Conservation (phyloP, 768 basidiomycete genomes). For the Suillus placidus region DNA sequence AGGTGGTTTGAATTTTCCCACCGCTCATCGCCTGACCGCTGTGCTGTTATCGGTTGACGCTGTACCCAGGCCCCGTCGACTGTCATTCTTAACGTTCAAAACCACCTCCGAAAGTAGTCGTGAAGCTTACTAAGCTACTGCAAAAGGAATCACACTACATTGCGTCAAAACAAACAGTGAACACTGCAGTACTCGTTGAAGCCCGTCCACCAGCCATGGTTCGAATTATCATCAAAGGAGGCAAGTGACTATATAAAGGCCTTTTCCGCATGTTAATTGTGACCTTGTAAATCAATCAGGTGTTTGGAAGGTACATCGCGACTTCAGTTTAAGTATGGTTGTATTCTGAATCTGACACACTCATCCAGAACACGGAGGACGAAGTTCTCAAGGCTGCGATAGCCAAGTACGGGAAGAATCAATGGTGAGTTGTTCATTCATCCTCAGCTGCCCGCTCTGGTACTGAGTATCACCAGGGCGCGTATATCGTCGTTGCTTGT, state of each 20-base stretch:
- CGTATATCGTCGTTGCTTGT: conserved; percentile 97
- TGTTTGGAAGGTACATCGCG: conserved; percentile 74
- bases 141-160: not conserved
- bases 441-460: conserved; percentile 12
- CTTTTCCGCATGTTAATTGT: conserved; percentile 2
- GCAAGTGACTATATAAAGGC: conserved; percentile 39
- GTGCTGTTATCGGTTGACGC: not conserved
- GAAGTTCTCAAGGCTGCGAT: conserved; percentile 99
- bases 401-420: conserved; percentile 95
- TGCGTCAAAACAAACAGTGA: not conserved
- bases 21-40: not conserved
- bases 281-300: conserved; percentile 39
- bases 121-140: conserved; percentile 2
- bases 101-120: not conserved
- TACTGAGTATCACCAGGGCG: conserved; percentile 57
- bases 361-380: conserved; percentile 85
- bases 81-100: too few relatives aligned
- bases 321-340: not conserved
- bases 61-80: too few relatives aligned
- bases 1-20: not conserved
- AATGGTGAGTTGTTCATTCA: conserved; percentile 59
- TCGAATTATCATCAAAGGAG: conserved; percentile 91
- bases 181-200: not conserved
- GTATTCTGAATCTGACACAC: conserved; percentile 12
- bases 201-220: conserved; percentile 53